Evolutionary conservation across 2,329 filamentous ascomycete species (phyloP), one percentile per base, ranked within the genome.

Genomic region (Coleophoma cylindrospora): DNA sequence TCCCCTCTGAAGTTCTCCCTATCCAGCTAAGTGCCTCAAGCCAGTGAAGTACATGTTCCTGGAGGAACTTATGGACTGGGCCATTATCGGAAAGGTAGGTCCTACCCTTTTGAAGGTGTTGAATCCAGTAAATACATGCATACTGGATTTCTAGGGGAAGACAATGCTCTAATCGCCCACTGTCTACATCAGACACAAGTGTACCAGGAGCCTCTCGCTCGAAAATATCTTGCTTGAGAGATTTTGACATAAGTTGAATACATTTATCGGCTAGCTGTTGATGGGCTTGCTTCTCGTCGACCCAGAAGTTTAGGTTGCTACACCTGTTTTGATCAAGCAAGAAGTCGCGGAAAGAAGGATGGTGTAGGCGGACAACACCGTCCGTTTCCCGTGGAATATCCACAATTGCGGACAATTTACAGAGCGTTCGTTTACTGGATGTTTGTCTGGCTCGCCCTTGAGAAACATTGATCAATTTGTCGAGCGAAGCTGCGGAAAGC

Each of bases 141-240:
- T 70, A 71, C 49, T 62, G 57, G 47, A 70, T 50, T 60, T 63
- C 50, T 54, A 56, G 36, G 57, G 65, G 50, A 63, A 72, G 44
- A 53, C 58, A 27, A 51, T 64, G 17, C 34, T 60, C 37, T 21
- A 66, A 47, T 15, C 47, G 22, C 43, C 43, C 49, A 27, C 41
- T 51, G 34, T 53, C 49, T 40, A 62, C 45, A 21, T 60, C 40
- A 17, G 22, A 51, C 34, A 34, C 38, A n/a, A n/a, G 47, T 34
- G 17, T 50, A 33, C 61, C 56, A 41, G 57, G 61, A 36, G 51
- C 41, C n/a, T 53, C 10, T 17, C 62, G 34, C 13, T 50, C 34
- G 54, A 63, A 69, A 13, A 50, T 49, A 19, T 53, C 49, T n/a
- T 50, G 21, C 34, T 56, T 59, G 14, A 70, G 60, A 34, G 55